Base-by-base conservation (phyloP, 2,329 filamentous ascomycete genomes). In the Mariannaea elegans region DNA sequence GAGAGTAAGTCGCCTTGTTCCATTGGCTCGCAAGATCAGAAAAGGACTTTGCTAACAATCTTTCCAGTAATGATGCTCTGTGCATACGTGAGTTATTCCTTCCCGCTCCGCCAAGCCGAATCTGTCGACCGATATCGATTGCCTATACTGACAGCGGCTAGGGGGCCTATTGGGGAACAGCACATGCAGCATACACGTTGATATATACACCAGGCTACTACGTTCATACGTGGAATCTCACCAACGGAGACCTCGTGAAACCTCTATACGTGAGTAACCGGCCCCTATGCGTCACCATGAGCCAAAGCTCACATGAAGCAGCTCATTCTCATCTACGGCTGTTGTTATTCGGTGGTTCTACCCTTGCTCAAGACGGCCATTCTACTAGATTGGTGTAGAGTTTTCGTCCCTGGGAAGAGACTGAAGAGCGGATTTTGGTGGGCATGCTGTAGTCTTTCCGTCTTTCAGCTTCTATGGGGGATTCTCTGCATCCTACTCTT, bases 101-200 rank as follows among this genome's bases (percentile, higher is more conserved):
- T 29, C 9, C 8, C 6, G n/a, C n/a, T n/a, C 5, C 29, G 1
- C 21, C 16, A 9, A 12, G 21, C 6, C 48, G 13, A 14, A 23
- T 18, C 14, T 24, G 18, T 6, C n/a, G 34, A 23, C 14, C 29
- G 2, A 51, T 4, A 23, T 16, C 39, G 29, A 53, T 48, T 23
- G 27, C 53, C 19, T 16, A n/a, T 38, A 55, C 45, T 49, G 21
- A 54, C 32, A 42, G 5, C 4, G 13, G 10, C 14, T 39, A 60
- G 57, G 59, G 55, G 29, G 51, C 51, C 12, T 62, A 59, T 23
- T 62, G 59, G 59, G 59, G 59, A 13, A 55, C 50, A n/a, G 51
- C 55, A 2, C 59, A 59, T 19, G 50, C 50, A 5, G 50, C 38
- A 2, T 62, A 62, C 16, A 34, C 41, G 3, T 23, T 62, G 41